Evolutionary conservation across 2,329 filamentous ascomycete genomes (phyloP), one percentile per base, ranked within the genome.

Genomic region (Amauroascus niger): DNA sequence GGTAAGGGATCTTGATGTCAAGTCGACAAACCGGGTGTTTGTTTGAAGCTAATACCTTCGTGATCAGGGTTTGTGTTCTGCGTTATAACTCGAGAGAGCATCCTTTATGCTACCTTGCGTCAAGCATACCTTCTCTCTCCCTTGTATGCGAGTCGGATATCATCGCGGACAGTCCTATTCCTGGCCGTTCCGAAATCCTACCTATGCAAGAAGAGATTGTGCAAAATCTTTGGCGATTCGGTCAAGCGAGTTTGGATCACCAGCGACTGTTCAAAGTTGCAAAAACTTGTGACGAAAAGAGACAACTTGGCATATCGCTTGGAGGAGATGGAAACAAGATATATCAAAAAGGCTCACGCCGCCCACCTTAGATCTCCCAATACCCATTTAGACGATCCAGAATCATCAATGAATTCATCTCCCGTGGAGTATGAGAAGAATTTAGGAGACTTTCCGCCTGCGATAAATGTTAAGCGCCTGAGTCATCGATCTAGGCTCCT

Each of bases 51-150:
- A 16, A 44, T 40, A n/a, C 48, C 33, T 28, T 16, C 1, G 18
- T n/a, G 24, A 7, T 7, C 24, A 53, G 51, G 33, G 37, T 95
- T 95, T 65, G 78, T 97, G 54, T 83, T 96, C 64, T 91, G 88
- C 67, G 83, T 88, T 60, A 81, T 97, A 55, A 84, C 87, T 45
- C 82, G 91, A 49, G 91, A 97, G 69, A 85, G 84, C 64, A 84
- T 97, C 61, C 95, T 85, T 76, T 95, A 88, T 69, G 84, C 95
- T 69, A 94, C 93, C 62, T 72, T 96, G 22, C 86, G 90, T 55
- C 90, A 96, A 71, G 90, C 90, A 0, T 95, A 91, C 70, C 81
- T 95, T 48, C 80, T 95, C 49, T 90, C 88, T 2, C 88, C 89
- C 11, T 77, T 86, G 39, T 93, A 93, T 67, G 79, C 87, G 45